Evolutionary conservation across 768 basidiomycete species (phyloP), one percentile per base, ranked within the genome.

Genomic region (Tulasnella sp.): DNA sequence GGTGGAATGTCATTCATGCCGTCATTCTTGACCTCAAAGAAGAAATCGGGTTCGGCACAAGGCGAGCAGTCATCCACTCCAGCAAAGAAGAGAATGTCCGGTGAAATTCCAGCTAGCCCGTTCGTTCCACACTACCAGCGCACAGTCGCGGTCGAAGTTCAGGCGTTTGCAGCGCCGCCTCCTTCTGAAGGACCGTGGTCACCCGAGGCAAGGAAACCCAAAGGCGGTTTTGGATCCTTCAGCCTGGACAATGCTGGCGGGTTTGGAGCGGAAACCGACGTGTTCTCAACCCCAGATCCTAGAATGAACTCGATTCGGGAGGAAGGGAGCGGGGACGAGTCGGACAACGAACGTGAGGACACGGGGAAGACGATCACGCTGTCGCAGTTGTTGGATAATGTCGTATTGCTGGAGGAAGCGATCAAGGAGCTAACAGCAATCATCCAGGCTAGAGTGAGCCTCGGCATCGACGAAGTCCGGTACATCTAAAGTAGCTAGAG

Each of bases 371-470:
- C 85, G 28, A 89, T 97, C 40, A 95, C 94, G 11, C 88, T 99
- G 77, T 96, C 95, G 72, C 92, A 90, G 82, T 85, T 98, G 79
- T 87, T 98, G 85, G 97, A 98, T 85, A 98, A 98, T 84, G 93
- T 97, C 42, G 96, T 99, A 42, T 92, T 98, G 58, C 85, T 99
- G 82, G 97, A 98, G 86, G 97, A 98, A 86, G 93, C 93, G 81
- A 93, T 98, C 84, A 98, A 98, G 87, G 97, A 99, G 85, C 87
- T 96, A 46, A 91, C 92, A 20, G 94, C 95, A 20, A 93, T 96
- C 82, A 90, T 96, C 76, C 93, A 95, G 86, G 95, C 94, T 22
- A 88, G 96, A 80, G 88, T 94, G 81, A 93, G 92, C 86, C 86
- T 97, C 77, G 96, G 96, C 12, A 93, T 97, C 81, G 96, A 97